Evolutionary conservation across 345 rosid species (phyloP), one percentile per base, ranked within the genome.

Genomic region (Brassica rapa): DNA sequence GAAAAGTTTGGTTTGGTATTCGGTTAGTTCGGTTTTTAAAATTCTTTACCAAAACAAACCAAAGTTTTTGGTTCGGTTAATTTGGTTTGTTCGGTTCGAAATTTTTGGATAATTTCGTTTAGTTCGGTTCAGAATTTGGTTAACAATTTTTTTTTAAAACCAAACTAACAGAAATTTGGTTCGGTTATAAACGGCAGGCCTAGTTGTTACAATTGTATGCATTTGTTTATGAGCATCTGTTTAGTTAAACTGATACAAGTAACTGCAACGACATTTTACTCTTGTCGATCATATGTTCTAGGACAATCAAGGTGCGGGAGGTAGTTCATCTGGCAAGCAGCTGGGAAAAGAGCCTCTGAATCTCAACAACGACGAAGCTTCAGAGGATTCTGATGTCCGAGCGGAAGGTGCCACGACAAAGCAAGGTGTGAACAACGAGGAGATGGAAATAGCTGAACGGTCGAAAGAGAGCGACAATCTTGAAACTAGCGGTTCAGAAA

Each of bases 401-500:
- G 85, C 76, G 72, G 90, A 86, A 72, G 90, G 82, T 66, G 77
- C 55, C 77, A 73, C 7, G 30, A 60, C 69, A 84, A 74, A 78
- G 74, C 82, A 75, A 71, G 60, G 39, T 75, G 72, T 78, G 77
- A 74, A 81, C 59, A 73, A 81, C 56, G 61, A 39, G 81, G 77
- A 71, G 88, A 80, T 23, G 80, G 86, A 63, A 84, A 80, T 43
- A 85, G 81, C 63, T 66, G 85, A 76, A 62, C 82, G 37, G 82
- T 85, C 80, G 78, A 77, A 33, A 81, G 96, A 90, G 77, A 80
- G 66, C 25, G 96, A 89, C 83, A 89, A 83, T 81, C 86, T 85
- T 37, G 97, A 89, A 77, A 90, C 93, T 65, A 89, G 99, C 73
- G 97, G 97, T 75, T 90, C 98, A 1, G 98, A 91, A 83, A 83